Conservation (phyloP, 2,329 filamentous ascomycete genomes). For the Pseudogymnoascus sp. region DNA sequence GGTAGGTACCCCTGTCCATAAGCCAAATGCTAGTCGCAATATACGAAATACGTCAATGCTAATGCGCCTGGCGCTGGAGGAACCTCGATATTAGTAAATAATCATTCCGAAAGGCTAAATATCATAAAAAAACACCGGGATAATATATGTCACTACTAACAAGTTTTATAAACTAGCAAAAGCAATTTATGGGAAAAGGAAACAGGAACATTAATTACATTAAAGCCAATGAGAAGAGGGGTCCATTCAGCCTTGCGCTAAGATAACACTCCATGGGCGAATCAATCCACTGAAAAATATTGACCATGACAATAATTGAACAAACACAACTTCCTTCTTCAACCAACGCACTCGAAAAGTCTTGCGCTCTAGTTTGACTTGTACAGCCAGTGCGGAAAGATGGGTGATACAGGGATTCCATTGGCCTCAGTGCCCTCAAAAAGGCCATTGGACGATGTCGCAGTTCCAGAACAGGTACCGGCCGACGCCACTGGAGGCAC, state of each 20-base stretch:
- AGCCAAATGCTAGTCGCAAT: not conserved
- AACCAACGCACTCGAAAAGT: not conserved
- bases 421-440: not conserved
- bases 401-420: not conserved
- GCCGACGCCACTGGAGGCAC: slow-evolving; percentile 1
- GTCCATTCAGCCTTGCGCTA: slow-evolving; percentile 7
- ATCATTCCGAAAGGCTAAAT: not conserved
- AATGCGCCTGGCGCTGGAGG: slow-evolving; percentile 25
- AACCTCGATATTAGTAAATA: not conserved
- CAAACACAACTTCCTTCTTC: not conserved
- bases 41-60: slow-evolving; percentile 17
- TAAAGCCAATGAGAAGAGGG: not conserved
- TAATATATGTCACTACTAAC: not conserved
- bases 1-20: slow-evolving; percentile 6
- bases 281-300: slow-evolving; percentile 6
- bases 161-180: not conserved
- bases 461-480: not conserved
- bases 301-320: slow-evolving; percentile 6
- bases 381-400: not conserved
- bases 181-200: not conserved
- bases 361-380: not conserved
- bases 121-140: not conserved
- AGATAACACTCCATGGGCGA: slow-evolving; percentile 2
- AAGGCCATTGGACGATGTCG: not conserved
- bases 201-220: slow-evolving; percentile 1